Percentiles rank a stretch among this genome's conserved stretches.
Evolutionary conservation across 352 stramenopile species (phyloP).

Genomic region (Globisporangium alternatum): DNA sequence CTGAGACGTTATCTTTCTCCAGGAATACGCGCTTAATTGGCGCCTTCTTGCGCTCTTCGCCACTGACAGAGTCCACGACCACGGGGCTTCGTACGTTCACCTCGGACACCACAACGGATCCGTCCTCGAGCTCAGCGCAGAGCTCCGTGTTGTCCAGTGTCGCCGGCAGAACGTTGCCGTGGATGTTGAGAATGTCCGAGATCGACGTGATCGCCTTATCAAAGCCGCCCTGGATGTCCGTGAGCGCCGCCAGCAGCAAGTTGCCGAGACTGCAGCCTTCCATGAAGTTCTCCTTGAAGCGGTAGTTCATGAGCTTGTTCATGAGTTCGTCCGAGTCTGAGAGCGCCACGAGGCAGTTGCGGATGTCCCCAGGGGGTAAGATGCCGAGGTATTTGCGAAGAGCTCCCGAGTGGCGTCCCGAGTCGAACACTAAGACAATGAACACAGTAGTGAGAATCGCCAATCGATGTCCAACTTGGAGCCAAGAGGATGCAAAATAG

Average conservation of each 20-base stretch:
- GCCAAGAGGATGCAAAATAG: not conserved
- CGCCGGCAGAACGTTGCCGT: slow-evolving; percentile 71
- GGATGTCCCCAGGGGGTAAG: slow-evolving; percentile 78
- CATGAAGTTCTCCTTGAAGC: slow-evolving; percentile 87
- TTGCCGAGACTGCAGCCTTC: slow-evolving; percentile 84
- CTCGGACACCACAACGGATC: slow-evolving; percentile 71
- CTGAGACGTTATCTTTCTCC: slow-evolving; percentile 65
- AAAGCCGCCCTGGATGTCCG: slow-evolving; percentile 78
- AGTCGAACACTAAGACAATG: slow-evolving; percentile 68
- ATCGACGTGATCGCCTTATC: slow-evolving; percentile 79
- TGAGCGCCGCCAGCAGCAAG: slow-evolving; percentile 73
- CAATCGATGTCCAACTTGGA: too few relatives aligned
- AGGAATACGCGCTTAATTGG: slow-evolving; percentile 83
- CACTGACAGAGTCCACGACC: slow-evolving; percentile 29
- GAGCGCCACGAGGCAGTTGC: slow-evolving; percentile 82
- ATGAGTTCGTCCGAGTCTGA: slow-evolving; percentile 84
- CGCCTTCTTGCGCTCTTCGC: slow-evolving; percentile 46
- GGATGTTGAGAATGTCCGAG: slow-evolving; percentile 85
- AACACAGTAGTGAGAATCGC: not conserved
- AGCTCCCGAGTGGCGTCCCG: slow-evolving; percentile 71
- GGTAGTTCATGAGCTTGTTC: slow-evolving; percentile 88
- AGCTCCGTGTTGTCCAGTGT: slow-evolving; percentile 83
- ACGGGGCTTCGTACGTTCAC: slow-evolving; percentile 77
- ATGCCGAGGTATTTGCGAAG: slow-evolving; percentile 84
- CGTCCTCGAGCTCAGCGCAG: slow-evolving; percentile 72